Evolutionary conservation across 371 early-diverging fungal species (phyloP), one percentile per base, ranked within the genome.

Genomic region (Batkoa obscura): DNA sequence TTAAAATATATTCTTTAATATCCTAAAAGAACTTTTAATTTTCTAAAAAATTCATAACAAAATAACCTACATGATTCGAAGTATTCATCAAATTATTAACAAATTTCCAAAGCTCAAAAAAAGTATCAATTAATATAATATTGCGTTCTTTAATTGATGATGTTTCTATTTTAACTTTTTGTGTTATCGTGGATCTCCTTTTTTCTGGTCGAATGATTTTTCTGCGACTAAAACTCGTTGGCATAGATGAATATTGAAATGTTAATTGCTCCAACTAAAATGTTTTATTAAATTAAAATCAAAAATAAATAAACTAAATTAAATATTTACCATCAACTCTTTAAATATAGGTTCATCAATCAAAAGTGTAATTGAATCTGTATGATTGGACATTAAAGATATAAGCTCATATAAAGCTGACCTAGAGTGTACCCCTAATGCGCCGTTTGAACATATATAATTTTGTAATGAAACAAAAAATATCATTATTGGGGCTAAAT

Each of bases 91-190:
- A 31, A n/a, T 47, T 30, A 30, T 47, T 47, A 5, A 31, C 31
- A 13, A 47, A 47, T 30, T 30, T 47, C 47, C 47, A 47, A n/a
- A 47, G 47, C 47, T 47, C 47, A 47, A 47, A 47, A 30, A 47
- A 47, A 47, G 4, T 8, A 47, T 47, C 47, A n/a, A 47, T 31
- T 8, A 10, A n/a, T n/a, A n/a, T n/a, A n/a, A n/a, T n/a, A n/a
- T n/a, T n/a, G n/a, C n/a, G n/a, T n/a, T n/a, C n/a, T n/a, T n/a
- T n/a, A n/a, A n/a, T n/a, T n/a, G n/a, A n/a, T n/a, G n/a, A n/a
- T n/a, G n/a, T n/a, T n/a, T n/a, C n/a, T n/a, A n/a, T n/a, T n/a
- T n/a, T n/a, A n/a, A n/a, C n/a, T n/a, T n/a, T n/a, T n/a, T n/a
- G n/a, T n/a, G n/a, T n/a, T n/a, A n/a, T n/a, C n/a, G n/a, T n/a